Conservation (phyloP, 2,329 filamentous ascomycete species). For the Coniochaeta pulveracea region DNA sequence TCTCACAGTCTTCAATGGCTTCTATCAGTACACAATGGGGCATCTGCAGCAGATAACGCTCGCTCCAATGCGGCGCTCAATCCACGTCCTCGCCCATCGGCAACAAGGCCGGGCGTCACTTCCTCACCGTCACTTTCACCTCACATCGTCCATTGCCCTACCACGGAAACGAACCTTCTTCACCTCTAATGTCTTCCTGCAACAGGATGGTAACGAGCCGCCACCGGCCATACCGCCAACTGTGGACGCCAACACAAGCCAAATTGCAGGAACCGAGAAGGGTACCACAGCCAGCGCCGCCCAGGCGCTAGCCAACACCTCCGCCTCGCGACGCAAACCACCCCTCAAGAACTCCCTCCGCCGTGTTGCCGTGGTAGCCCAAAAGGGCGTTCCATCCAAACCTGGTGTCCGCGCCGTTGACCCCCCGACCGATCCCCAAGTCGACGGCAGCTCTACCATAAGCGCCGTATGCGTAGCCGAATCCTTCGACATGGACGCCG, state of each 20-base stretch:
- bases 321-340: slow-evolving; percentile 31
- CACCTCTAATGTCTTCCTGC: slow-evolving; percentile 49
- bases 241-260: slow-evolving; percentile 5
- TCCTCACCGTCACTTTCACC: slow-evolving; percentile 29
- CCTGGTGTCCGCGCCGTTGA: slow-evolving; percentile 12
- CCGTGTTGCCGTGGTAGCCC: slow-evolving; percentile 77
- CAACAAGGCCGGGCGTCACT: slow-evolving; percentile 1
- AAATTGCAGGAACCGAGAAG: slow-evolving; percentile 2
- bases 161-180: slow-evolving; percentile 53
- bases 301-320: slow-evolving; percentile 10
- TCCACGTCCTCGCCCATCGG: background rate
- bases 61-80: background rate
- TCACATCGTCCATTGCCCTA: slow-evolving; percentile 27
- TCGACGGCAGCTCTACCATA: slow-evolving; percentile 31
- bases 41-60: background rate
- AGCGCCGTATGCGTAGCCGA: slow-evolving; percentile 53
- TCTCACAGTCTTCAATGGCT: slow-evolving; percentile 2
- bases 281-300: slow-evolving; percentile 2
- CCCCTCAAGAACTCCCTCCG: slow-evolving; percentile 63
- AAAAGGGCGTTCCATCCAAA: slow-evolving; percentile 39
- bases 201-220: slow-evolving; percentile 20
- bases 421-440: slow-evolving; percentile 8
- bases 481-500: slow-evolving; percentile 51
- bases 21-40: background rate
- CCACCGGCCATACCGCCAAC: background rate